Base-by-base conservation (phyloP, 2,329 filamentous ascomycete species). In the Pyrenophora seminiperda region DNA sequence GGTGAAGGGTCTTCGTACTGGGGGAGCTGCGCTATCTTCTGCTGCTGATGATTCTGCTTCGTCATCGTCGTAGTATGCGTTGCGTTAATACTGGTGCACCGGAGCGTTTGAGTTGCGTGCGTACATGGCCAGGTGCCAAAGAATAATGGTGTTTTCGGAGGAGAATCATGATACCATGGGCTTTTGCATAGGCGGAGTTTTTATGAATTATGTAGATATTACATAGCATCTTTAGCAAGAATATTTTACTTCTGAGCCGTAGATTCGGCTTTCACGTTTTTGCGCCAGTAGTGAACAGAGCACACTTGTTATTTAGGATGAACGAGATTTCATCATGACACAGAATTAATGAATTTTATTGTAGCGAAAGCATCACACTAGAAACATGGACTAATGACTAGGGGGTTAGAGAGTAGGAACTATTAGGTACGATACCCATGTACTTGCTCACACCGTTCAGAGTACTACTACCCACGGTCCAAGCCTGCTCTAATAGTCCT, bases 1-100 rank as follows among this genome's bases (percentile, higher is more conserved):
- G 13, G 79, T 96, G 13, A 68, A 70, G 41, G 60, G 62, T 5
- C 55, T 76, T 20, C 54, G 54, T 7, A 47, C 50, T 14, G 52
- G 47, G 27, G 44, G 50, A 7, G 48, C 53, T 5, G 56, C 50
- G 10, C 29, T 61, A 2, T 68, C 66, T 15, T 60, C 63, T 20
- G 54, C 58, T 14, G 56, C 58, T n/a, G 66, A 69, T 1, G 67
- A 68, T 34, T 66, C 63, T 36, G 56, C 60, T n/a, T 63, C 63
- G 3, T 63, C 63, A 18, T 70, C 66, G 31, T 63, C 67, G 11
- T 68, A 45, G 49, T 19, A n/a, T 43, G 11, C 22, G 18, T 22
- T 41, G 14, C 32, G 38, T 33, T 29, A 7, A 24, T 24, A 9
- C 10, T 15, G 20, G 38, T 38, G 15, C 29, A 17, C 27, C 41